Evolutionary conservation across 163 green algal species (phyloP), one percentile per base, ranked within the genome.

Genomic region (Scenedesmus sp.): DNA sequence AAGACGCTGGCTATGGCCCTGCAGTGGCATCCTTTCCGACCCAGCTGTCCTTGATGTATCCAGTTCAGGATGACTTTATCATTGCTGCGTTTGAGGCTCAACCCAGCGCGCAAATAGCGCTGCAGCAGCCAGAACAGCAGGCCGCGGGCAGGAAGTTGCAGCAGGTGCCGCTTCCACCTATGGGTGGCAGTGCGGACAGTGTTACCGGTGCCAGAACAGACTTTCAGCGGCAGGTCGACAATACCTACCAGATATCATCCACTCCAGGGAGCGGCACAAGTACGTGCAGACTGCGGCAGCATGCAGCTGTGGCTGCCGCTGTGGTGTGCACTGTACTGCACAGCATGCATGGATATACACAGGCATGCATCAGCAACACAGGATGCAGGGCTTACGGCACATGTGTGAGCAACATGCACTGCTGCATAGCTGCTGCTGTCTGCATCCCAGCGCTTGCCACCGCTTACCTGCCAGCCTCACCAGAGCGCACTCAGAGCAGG

Each of bases 11-110:
- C 35, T 89, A 89, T 42, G 84, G 84, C 1, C 40, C 84, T n/a
- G 84, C 43, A 81, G 84, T 51, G 9, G 84, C 84, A 16, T 83
- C 65, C 6, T 89, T 72, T 3, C 84, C 84, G 0, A 33, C 3
- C 65, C 44, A 26, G 56, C 56, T 89, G 65, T 81, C 84, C 2
- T 7, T 89, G 43, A 37, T 89, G 65, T 13, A 68, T 20, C 37
- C 59, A 61, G 40, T 12, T 33, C 46, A 40, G 35, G 33, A 46
- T 33, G 42, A 33, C 13, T 16, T n/a, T 6, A 18, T 12, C 2
- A 10, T 56, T 15, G 76, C 76, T 33, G 12, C 33, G 2, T 22
- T 16, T 72, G 24, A 72, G 9, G 24, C 44, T 84, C 42, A 84
- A n/a, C 10, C 40, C 35, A 40, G 1, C 26, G 24, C 35, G 12